These are phyloP conservation scores for Mycena rosella DNA, from an alignment of 768 basidiomycete genomes.

Conservation along the genomic window DNA sequence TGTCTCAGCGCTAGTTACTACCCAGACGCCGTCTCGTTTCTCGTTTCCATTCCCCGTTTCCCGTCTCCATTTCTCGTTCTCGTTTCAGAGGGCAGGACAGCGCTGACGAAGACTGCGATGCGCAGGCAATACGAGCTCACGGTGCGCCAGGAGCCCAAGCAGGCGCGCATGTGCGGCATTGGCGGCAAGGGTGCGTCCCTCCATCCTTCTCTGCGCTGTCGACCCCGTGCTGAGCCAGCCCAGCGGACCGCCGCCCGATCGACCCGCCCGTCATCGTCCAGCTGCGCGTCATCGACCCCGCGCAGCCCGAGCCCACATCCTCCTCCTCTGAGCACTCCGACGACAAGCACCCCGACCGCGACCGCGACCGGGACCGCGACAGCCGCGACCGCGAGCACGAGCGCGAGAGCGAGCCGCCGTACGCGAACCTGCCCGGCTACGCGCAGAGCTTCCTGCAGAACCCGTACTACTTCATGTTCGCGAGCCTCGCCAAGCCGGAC, in stretches of 20 bases:
- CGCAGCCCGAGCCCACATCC: neutral
- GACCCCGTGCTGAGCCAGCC: neutral
- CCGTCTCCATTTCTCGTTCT: no score
- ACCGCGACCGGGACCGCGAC: slow-evolving; percentile 37
- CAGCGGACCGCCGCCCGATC: slow-evolving; percentile 95
- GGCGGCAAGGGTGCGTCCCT: slow-evolving; percentile 74
- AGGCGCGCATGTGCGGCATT: slow-evolving; percentile 91
- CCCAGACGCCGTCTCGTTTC: no score
- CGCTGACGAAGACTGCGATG: slow-evolving; percentile 17
- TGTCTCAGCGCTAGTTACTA: slow-evolving; percentile 25
- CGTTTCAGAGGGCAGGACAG: no score
- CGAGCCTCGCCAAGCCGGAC: slow-evolving; percentile 89
- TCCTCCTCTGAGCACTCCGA: no score
- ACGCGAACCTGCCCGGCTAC: slow-evolving; percentile 55
- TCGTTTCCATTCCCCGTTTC: no score
- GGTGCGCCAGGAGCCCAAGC: slow-evolving; percentile 92
- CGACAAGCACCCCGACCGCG: slow-evolving; percentile 12
- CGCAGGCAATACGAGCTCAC: slow-evolving; percentile 86
- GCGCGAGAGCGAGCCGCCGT: slow-evolving; percentile 41
- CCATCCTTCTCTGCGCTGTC: neutral
- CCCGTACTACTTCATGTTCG: slow-evolving; percentile 97
- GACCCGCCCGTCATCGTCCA: slow-evolving; percentile 98
- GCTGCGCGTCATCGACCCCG: slow-evolving; percentile 85
- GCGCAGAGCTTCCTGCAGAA: slow-evolving; percentile 83
- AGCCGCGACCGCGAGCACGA: slow-evolving; percentile 33